phyloP scores from a whole-genome alignment of 495 filamentous ascomycete genomes.

The Talaromyces thailandensis region DNA sequence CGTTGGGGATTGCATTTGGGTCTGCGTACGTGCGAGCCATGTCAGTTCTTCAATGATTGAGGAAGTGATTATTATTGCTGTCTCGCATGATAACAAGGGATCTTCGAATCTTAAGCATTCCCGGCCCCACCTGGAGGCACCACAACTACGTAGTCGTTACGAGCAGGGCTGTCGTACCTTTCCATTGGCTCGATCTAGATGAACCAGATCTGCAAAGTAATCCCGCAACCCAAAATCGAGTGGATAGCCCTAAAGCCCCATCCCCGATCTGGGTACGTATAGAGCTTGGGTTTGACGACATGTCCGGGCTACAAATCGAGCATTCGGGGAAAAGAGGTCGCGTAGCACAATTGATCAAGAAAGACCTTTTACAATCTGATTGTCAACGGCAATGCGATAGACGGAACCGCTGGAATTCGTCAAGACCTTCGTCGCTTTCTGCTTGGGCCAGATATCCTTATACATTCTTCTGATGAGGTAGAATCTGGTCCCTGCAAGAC shows the following conservation, averaged over 20 bases:
- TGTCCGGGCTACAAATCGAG: too few species aligned
- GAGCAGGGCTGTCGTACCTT: neutral
- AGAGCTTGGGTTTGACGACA: too few species aligned
- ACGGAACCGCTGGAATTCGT: neutral
- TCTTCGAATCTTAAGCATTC: neutral
- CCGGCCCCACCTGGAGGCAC: neutral
- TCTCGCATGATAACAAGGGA: neutral
- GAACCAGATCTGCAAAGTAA: neutral
- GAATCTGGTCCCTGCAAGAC: neutral
- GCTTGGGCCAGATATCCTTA: neutral
- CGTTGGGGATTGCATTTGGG: slow-evolving; percentile 40
- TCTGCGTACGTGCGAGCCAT: slow-evolving; percentile 37
- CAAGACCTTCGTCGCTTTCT: neutral
- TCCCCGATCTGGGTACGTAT: too few species aligned
- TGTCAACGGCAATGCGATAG: too few species aligned
- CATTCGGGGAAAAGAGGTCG: too few species aligned
- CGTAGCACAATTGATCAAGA: too few species aligned
- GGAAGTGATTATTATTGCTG: neutral
- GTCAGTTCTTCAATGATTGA: neutral
- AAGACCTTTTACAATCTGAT: too few species aligned
- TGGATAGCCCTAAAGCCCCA: neutral
- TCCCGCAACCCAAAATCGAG: neutral
- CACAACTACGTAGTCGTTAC: neutral
- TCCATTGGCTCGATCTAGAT: neutral
- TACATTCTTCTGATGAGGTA: neutral